Percentiles rank a stretch among this genome's conserved stretches.
These are phyloP conservation scores for Musa troglodytarum DNA, from an alignment of 176 grass and related monocot genomes.

Conservation along the genomic window DNA sequence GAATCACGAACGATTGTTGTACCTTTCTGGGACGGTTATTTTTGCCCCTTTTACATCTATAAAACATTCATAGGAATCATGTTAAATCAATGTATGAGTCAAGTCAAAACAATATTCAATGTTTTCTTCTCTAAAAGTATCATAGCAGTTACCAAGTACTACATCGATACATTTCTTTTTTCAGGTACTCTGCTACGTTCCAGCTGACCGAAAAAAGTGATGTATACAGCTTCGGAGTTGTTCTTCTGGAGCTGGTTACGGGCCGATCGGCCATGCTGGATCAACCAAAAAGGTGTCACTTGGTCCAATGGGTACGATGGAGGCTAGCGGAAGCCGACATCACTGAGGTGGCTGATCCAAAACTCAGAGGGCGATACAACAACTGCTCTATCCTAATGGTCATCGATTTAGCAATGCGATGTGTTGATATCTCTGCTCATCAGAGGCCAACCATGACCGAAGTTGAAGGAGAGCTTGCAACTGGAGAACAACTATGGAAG, in stretches of 20 bases:
- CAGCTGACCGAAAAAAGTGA: not conserved
- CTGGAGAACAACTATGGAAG: not conserved
- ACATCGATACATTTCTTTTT: not conserved
- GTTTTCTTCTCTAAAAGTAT: too few relatives aligned
- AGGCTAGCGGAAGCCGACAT: constrained; percentile 27
- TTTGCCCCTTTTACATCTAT: too few relatives aligned
- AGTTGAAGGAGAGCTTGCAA: constrained; percentile 19
- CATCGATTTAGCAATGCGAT: constrained; percentile 26
- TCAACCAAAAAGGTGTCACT: not conserved
- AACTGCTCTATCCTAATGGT: constrained; percentile 24
- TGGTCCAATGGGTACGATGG: constrained; percentile 17
- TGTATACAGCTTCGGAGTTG: too few relatives aligned
- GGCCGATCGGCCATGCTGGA: not conserved
- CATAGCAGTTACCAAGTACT: not conserved
- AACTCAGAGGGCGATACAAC: constrained; percentile 9
- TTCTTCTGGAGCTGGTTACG: constrained; percentile 10
- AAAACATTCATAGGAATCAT: too few relatives aligned
- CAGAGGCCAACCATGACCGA: constrained; percentile 28
- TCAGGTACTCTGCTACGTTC: not conserved
- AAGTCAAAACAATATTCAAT: too few relatives aligned
- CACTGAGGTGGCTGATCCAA: constrained; percentile 18
- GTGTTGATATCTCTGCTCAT: not conserved
- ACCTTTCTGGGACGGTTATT: too few relatives aligned
- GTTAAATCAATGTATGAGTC: too few relatives aligned
- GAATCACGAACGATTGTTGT: too few relatives aligned